A percentile compares a stretch with the other conserved stretches of the same genome.
phyloP scores from a whole-genome alignment of 2,329 filamentous ascomycete species.

The Corinectria fuckeliana region DNA sequence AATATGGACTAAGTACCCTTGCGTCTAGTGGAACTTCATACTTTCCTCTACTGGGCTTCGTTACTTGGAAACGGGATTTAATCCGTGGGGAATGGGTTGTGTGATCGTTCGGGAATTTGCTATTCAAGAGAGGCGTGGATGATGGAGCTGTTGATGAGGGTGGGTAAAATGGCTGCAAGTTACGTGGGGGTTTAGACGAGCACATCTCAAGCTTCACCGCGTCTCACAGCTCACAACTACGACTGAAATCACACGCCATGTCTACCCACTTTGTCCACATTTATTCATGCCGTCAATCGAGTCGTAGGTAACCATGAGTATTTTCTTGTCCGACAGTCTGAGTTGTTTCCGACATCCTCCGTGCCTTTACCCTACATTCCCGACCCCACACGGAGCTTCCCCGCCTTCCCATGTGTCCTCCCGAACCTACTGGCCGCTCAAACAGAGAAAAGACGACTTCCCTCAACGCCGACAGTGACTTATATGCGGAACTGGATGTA shows the following conservation, averaged over 20 bases:
- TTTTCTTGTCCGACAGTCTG: not conserved
- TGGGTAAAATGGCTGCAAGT: not conserved
- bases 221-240: rapidly evolving
- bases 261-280: not conserved
- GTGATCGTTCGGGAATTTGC: no score
- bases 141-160: not conserved
- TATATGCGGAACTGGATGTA: constrained; percentile 10
- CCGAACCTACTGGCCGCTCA: no score
- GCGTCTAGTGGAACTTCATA: not conserved
- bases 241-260: not conserved
- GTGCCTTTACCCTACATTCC: constrained; percentile 2
- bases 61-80: no score
- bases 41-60: not conserved
- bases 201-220: not conserved
- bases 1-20: not conserved
- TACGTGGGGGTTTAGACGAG: not conserved
- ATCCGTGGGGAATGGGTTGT: no score
- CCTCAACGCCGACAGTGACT: constrained; percentile 2
- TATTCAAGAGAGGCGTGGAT: no score
- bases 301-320: not conserved
- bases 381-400: not conserved
- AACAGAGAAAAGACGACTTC: not conserved
- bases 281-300: not conserved
- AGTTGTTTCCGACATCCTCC: not conserved
- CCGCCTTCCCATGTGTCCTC: no score